Evolutionary conservation across 805 yeast species (phyloP).

Genomic region (Candida michaelii): DNA sequence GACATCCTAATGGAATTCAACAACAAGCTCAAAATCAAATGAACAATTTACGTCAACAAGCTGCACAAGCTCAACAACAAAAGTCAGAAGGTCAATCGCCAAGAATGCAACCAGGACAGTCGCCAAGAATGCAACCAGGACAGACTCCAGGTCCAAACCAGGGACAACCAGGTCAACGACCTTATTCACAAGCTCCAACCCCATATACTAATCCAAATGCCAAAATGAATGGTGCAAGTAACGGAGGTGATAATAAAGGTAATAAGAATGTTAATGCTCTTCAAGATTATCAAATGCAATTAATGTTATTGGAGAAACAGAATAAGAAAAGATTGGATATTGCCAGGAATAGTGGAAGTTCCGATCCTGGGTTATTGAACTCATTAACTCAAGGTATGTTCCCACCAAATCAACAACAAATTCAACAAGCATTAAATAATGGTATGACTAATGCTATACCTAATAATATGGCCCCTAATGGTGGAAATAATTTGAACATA

Average conservation of each 20-base stretch:
- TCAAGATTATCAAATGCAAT: slow-evolving; percentile 80
- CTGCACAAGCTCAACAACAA: slow-evolving; percentile 22
- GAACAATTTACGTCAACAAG: slow-evolving; percentile 50
- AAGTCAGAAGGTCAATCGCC: slow-evolving; percentile 1
- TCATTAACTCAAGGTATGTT: slow-evolving; percentile 21
- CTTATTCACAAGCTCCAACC: slow-evolving; percentile 10
- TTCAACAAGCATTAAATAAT: slow-evolving; percentile 11
- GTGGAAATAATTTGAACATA: background rate
- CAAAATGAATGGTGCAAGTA: slow-evolving; percentile 15
- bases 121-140: background rate
- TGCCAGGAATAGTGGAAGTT: slow-evolving; percentile 39
- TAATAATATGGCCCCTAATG: slow-evolving; percentile 4
- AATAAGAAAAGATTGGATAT: slow-evolving; percentile 66
- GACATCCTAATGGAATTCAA: slow-evolving; percentile 31
- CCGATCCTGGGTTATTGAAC: slow-evolving; percentile 17
- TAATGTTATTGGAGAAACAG: slow-evolving; percentile 72
- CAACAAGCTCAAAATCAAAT: slow-evolving; percentile 51
- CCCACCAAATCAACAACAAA: slow-evolving; percentile 24
- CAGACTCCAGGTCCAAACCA: background rate
- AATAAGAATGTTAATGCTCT: slow-evolving; percentile 53
- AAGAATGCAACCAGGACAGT: slow-evolving; percentile 1
- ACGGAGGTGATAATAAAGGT: slow-evolving; percentile 7
- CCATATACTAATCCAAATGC: slow-evolving; percentile 8
- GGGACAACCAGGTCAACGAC: background rate
- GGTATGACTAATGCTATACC: slow-evolving; percentile 6